These are phyloP conservation scores for Spergularia bocconei DNA, from an alignment of 148 eudicot genomes.

Conservation along the genomic window DNA sequence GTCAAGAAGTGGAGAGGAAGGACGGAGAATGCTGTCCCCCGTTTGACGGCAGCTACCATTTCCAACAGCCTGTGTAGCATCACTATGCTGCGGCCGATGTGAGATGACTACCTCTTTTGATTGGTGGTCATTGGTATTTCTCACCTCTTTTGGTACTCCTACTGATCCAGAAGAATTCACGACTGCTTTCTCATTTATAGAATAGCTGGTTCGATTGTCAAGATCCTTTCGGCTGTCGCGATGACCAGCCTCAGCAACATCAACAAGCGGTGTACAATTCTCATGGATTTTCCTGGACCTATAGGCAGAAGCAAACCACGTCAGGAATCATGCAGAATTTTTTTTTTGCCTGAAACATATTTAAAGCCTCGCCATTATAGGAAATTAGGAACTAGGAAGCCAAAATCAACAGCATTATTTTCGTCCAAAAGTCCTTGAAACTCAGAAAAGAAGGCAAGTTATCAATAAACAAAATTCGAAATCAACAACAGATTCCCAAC, in stretches of 20 bases:
- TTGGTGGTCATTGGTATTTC: constrained; percentile 9
- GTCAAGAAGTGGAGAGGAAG: constrained; percentile 3
- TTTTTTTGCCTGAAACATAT: not conserved
- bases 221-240: not conserved
- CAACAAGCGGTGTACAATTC: constrained; percentile 1
- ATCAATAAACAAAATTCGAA: not conserved
- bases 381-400: not conserved
- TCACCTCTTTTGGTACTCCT: not conserved
- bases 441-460: not conserved
- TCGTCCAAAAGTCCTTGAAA: not conserved
- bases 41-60: not conserved
- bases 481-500: not conserved
- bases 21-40: not conserved
- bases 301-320: constrained; percentile 12
- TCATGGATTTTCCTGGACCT: constrained; percentile 16
- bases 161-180: constrained; percentile 3
- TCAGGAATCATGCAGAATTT: not conserved
- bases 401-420: not conserved
- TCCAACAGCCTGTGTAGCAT: constrained; percentile 3
- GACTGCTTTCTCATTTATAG: constrained; percentile 5
- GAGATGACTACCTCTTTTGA: not conserved
- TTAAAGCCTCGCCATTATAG: not conserved
- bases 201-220: not conserved
- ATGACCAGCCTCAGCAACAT: constrained; percentile 5
- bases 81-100: not conserved